These are phyloP conservation scores for Mitragyna speciosa DNA, from an alignment of 257 asterid genomes.

Conservation along the genomic window DNA sequence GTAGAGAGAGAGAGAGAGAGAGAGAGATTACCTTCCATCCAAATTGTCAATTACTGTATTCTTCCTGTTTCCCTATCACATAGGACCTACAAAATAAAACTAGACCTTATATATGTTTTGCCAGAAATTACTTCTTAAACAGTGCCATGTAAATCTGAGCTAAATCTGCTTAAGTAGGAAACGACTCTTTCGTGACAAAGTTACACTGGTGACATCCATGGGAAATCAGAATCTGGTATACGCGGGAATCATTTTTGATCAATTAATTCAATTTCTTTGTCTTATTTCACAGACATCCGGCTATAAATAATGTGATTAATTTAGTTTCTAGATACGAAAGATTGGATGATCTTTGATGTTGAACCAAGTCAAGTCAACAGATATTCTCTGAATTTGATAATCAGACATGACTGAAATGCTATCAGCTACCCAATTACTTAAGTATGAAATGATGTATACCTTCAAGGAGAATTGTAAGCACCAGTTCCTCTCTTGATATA, in stretches of 20 bases:
- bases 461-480: too few relatives aligned
- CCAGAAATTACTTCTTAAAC: neutral
- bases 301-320: neutral
- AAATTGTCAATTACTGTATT: slow-evolving; percentile 66
- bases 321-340: neutral
- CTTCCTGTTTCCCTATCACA: slow-evolving; percentile 74
- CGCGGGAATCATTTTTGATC: neutral
- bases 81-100: slow-evolving; percentile 56
- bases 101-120: neutral
- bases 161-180: neutral
- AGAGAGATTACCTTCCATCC: slow-evolving; percentile 63
- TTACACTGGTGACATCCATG: neutral
- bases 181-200: neutral
- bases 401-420: too few relatives aligned
- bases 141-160: too few relatives aligned
- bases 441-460: too few relatives aligned
- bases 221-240: neutral
- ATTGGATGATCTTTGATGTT: too few relatives aligned
- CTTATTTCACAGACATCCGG: neutral
- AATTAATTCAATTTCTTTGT: neutral
- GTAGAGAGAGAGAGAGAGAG: neutral
- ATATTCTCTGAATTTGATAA: too few relatives aligned
- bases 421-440: too few relatives aligned
- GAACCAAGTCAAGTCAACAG: too few relatives aligned
- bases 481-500: too few relatives aligned